These are phyloP conservation scores for Botrytis cinerea DNA, from an alignment of 2,329 filamentous ascomycete species.

Conservation along the genomic window DNA sequence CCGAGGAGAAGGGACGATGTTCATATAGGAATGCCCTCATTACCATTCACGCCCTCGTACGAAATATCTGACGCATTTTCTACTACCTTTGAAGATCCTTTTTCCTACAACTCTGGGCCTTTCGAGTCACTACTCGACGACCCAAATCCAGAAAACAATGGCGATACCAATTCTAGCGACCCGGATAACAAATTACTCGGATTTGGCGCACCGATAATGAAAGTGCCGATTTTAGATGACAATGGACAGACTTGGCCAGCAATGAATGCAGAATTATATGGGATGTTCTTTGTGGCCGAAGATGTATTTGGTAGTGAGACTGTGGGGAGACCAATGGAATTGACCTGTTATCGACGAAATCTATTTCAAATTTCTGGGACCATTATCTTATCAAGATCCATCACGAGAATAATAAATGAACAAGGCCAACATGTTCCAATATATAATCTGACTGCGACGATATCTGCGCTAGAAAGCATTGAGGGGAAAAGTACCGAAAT, in stretches of 20 bases:
- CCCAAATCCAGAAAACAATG: slow-evolving; percentile 30
- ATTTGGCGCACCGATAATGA: slow-evolving; percentile 66
- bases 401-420: slow-evolving; percentile 71
- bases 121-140: slow-evolving; percentile 46
- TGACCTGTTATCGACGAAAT: slow-evolving; percentile 94
- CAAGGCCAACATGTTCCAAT: slow-evolving; percentile 78
- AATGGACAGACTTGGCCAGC: slow-evolving; percentile 62
- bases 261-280: slow-evolving; percentile 75
- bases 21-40: slow-evolving; percentile 41
- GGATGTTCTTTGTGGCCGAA: slow-evolving; percentile 84
- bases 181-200: slow-evolving; percentile 72
- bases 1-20: slow-evolving; percentile 19
- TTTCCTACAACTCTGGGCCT: slow-evolving; percentile 54
- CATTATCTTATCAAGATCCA: slow-evolving; percentile 73
- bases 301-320: slow-evolving; percentile 63
- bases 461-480: slow-evolving; percentile 87
- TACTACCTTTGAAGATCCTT: slow-evolving; percentile 66
- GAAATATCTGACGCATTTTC: slow-evolving; percentile 61
- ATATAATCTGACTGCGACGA: slow-evolving; percentile 75
- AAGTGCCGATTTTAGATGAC: slow-evolving; percentile 65
- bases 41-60: slow-evolving; percentile 60
- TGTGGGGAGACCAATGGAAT: slow-evolving; percentile 65
- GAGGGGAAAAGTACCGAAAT: slow-evolving; percentile 92
- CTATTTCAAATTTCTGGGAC: slow-evolving; percentile 93
- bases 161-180: slow-evolving; percentile 42